Evolutionary conservation across 176 grass and related monocot genomes (phyloP).

Genomic region (Oryza australiensis): DNA sequence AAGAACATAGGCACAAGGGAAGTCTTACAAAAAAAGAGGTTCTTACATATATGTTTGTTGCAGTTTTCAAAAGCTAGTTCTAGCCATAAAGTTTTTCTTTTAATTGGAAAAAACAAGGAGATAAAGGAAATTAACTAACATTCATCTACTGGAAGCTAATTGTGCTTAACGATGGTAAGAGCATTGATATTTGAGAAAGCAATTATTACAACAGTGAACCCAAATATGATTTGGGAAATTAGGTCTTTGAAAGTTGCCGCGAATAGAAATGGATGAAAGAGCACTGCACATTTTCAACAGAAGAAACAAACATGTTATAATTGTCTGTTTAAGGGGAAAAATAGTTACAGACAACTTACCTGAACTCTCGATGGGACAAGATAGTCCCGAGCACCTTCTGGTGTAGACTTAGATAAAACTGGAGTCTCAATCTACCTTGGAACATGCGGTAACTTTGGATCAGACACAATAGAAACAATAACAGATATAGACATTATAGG

Average conservation of each 20-base stretch:
- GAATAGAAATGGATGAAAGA: background rate
- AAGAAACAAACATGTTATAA: background rate
- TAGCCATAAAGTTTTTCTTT: constrained; percentile 11
- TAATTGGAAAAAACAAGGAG: constrained; percentile 25
- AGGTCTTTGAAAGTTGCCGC: background rate
- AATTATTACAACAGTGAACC: constrained; percentile 1
- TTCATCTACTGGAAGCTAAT: constrained; percentile 18
- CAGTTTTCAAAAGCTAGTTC: background rate
- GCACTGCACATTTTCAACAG: background rate
- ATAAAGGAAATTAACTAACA: constrained; percentile 4
- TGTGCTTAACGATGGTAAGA: constrained; percentile 8
- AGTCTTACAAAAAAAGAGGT: constrained; percentile 3
- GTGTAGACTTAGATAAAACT: constrained; percentile 96
- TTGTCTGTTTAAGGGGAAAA: background rate
- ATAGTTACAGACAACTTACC: constrained; percentile 52
- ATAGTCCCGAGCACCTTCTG: constrained; percentile 97
- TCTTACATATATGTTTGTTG: background rate
- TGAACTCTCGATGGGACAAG: constrained; percentile 99
- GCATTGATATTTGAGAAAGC: constrained; percentile 1
- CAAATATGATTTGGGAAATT: background rate
- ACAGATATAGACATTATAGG: background rate
- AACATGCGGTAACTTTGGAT: constrained; percentile 53
- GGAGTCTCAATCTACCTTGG: constrained; percentile 99
- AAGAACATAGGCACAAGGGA: background rate
- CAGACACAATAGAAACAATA: constrained; percentile 14